Percentiles rank a stretch among this genome's conserved stretches.
These are phyloP conservation scores for Dendrostoma leiphaemia DNA, from an alignment of 2,329 filamentous ascomycete species.

Conservation along the genomic window DNA sequence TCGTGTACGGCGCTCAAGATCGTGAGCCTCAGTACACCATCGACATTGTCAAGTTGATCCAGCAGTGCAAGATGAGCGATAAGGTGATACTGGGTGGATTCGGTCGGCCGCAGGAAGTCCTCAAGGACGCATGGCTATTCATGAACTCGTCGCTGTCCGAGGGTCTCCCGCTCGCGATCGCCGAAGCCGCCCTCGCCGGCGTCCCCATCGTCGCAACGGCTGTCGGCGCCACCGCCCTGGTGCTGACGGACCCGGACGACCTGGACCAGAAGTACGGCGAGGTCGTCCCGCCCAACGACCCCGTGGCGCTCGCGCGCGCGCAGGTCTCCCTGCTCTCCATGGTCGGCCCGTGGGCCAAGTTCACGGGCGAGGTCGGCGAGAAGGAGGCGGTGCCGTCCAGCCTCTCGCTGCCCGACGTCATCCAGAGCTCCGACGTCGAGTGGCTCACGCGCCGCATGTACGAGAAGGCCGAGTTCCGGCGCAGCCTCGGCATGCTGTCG, in stretches of 20 bases:
- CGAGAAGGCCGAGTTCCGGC: constrained; percentile 54
- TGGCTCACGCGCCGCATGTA: constrained; percentile 58
- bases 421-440: constrained; percentile 46
- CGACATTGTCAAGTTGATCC: constrained; percentile 56
- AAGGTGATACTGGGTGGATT: constrained; percentile 54
- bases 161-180: constrained; percentile 54
- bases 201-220: constrained; percentile 56
- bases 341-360: constrained; percentile 59
- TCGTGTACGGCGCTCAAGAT: constrained; percentile 63
- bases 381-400: constrained; percentile 30
- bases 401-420: constrained; percentile 34
- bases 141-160: constrained; percentile 57
- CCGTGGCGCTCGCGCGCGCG: constrained; percentile 56
- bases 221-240: constrained; percentile 53
- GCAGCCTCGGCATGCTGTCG: constrained; percentile 57
- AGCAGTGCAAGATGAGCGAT: constrained; percentile 50
- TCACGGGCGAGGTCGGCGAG: constrained; percentile 48
- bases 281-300: constrained; percentile 64
- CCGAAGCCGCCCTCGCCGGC: constrained; percentile 56
- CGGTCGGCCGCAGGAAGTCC: constrained; percentile 53
- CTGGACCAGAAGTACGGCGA: constrained; percentile 53
- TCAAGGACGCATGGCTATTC: constrained; percentile 57
- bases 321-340: constrained; percentile 62
- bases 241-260: constrained; percentile 53
- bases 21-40: constrained; percentile 60